These are phyloP conservation scores for Scolecobasidium constrictum DNA, from an alignment of 2,329 filamentous ascomycete genomes.

Conservation along the genomic window DNA sequence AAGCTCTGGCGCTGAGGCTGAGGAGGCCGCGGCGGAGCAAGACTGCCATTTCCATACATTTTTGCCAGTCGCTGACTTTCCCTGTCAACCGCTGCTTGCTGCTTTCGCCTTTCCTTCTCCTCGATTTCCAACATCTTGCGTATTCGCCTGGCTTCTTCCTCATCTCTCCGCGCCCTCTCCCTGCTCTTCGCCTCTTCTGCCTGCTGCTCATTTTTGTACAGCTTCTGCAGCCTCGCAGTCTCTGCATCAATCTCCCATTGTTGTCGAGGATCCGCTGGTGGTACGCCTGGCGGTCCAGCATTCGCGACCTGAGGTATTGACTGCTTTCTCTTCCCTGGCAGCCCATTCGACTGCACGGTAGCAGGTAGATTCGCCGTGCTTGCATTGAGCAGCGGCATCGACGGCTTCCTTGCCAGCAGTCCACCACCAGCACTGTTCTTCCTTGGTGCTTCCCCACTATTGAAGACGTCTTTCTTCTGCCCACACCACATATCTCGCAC, in stretches of 20 bases:
- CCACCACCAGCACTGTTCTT: slow-evolving; percentile 25
- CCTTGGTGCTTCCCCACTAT: slow-evolving; percentile 44
- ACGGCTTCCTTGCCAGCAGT: slow-evolving; percentile 12
- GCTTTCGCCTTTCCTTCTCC: slow-evolving; percentile 45
- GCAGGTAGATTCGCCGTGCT: slow-evolving; percentile 1
- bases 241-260: slow-evolving; percentile 43
- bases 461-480: slow-evolving; percentile 65
- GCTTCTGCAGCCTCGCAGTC: slow-evolving; percentile 34
- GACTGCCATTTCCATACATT: slow-evolving; percentile 50
- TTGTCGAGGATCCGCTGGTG: slow-evolving; percentile 37
- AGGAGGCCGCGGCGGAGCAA: not conserved
- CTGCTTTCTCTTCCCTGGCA: slow-evolving; percentile 17
- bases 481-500: slow-evolving; percentile 53
- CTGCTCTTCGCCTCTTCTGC: slow-evolving; percentile 41
- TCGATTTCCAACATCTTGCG: slow-evolving; percentile 57
- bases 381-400: slow-evolving; percentile 4
- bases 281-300: slow-evolving; percentile 20
- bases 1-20: slow-evolving; percentile 6
- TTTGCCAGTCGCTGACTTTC: slow-evolving; percentile 66
- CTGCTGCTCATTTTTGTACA: slow-evolving; percentile 32
- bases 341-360: slow-evolving; percentile 14
- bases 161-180: slow-evolving; percentile 48
- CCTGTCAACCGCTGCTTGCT: slow-evolving; percentile 47
- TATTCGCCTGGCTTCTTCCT: slow-evolving; percentile 46
- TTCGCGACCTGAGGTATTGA: slow-evolving; percentile 17